Conservation (phyloP, 176 grass and related monocot genomes). For the Canna indica region DNA sequence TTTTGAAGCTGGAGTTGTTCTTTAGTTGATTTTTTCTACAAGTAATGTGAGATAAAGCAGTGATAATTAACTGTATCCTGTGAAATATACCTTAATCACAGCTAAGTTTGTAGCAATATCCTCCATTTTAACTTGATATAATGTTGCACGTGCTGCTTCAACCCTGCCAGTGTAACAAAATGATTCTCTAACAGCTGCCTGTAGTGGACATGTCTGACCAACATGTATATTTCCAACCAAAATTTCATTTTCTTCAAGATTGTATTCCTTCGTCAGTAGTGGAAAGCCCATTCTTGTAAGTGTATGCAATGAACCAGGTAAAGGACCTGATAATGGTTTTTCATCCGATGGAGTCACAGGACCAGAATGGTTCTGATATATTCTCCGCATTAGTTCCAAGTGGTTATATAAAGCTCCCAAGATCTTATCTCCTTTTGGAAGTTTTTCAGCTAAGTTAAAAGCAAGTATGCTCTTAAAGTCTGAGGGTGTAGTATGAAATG, state of each 20-base stretch:
- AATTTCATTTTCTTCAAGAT: constrained; percentile 30
- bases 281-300: constrained; percentile 58
- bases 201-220: constrained; percentile 46
- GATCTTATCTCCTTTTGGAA: constrained; percentile 93
- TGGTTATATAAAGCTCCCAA: constrained; percentile 59
- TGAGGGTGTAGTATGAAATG: constrained; percentile 55
- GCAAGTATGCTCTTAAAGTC: constrained; percentile 76
- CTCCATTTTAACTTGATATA: constrained; percentile 75
- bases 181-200: constrained; percentile 60
- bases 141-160: constrained; percentile 56
- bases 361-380: constrained; percentile 23
- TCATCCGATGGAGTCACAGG: constrained; percentile 29
- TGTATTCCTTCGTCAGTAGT: constrained; percentile 32
- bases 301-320: constrained; percentile 48
- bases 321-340: constrained; percentile 26
- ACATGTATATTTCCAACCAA: constrained; percentile 40
- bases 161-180: constrained; percentile 52
- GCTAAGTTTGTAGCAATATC: constrained; percentile 85
- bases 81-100: constrained; percentile 50
- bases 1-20: background rate
- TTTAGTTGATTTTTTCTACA: background rate
- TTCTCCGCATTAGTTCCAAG: constrained; percentile 31
- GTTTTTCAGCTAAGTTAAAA: constrained; percentile 83
- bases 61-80: background rate
- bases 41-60: background rate